Percentiles rank a stretch among this genome's conserved stretches.
These are phyloP conservation scores for Phaeosphaeria sp. DNA, from an alignment of 2,329 filamentous ascomycete genomes.

Conservation along the genomic window DNA sequence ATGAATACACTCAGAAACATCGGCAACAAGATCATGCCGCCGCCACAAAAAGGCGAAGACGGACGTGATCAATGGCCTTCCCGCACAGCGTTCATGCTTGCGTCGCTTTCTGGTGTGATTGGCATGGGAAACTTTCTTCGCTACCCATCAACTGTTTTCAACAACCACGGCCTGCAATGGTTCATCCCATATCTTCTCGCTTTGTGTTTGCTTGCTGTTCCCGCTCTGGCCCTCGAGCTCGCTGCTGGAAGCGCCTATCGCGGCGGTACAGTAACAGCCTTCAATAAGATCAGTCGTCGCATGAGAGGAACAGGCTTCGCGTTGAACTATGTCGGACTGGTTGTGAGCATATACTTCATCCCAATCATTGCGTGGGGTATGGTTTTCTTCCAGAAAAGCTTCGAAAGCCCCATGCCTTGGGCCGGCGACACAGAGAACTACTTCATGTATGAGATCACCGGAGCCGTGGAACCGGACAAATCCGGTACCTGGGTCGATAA, in stretches of 20 bases:
- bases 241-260: slow-evolving; percentile 24
- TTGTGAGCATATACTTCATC: slow-evolving; percentile 21
- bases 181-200: slow-evolving; percentile 22
- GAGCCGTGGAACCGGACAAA: not conserved
- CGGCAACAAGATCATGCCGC: slow-evolving; percentile 3
- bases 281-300: slow-evolving; percentile 23
- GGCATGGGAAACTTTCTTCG: slow-evolving; percentile 24
- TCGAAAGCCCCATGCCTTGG: slow-evolving; percentile 20
- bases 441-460: slow-evolving; percentile 8
- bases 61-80: slow-evolving; percentile 21
- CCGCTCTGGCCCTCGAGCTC: slow-evolving; percentile 22
- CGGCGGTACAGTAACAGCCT: slow-evolving; percentile 25
- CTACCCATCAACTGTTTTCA: slow-evolving; percentile 23
- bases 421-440: slow-evolving; percentile 10
- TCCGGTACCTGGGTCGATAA: not conserved
- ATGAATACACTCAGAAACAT: slow-evolving; percentile 6
- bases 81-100: slow-evolving; percentile 20
- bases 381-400: slow-evolving; percentile 22
- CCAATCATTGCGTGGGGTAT: slow-evolving; percentile 23
- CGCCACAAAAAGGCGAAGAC: slow-evolving; percentile 18
- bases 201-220: slow-evolving; percentile 21
- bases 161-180: slow-evolving; percentile 26
- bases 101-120: slow-evolving; percentile 19
- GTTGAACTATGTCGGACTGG: slow-evolving; percentile 5
- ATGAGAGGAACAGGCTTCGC: slow-evolving; percentile 18